Conservation (phyloP, 352 stramenopile species). For the Blastocystis sp. region DNA sequence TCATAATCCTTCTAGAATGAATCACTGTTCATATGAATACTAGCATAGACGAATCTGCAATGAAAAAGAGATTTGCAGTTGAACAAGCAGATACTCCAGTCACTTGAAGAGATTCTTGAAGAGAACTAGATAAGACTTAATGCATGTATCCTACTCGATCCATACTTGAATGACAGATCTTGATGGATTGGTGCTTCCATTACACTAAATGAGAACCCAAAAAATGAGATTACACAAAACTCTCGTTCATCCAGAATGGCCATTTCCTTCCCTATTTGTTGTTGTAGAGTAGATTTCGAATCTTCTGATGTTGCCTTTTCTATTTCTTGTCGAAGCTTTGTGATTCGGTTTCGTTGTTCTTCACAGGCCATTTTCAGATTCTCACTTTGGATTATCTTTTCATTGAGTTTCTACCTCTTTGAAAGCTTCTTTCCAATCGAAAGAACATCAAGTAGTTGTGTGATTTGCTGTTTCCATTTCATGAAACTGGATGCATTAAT, state of each 20-base stretch:
- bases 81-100: not conserved
- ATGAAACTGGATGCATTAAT: slow-evolving; percentile 14
- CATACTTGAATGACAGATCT: not conserved
- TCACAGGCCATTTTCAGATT: not conserved
- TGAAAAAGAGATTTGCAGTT: not conserved
- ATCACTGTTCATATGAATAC: not conserved
- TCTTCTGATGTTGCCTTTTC: not conserved
- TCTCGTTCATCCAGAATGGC: not conserved
- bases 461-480: slow-evolving; percentile 27
- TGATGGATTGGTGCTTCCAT: not conserved
- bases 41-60: slow-evolving; percentile 12
- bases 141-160: not conserved
- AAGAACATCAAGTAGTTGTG: not conserved
- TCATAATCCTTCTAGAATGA: not conserved
- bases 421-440: slow-evolving; percentile 4
- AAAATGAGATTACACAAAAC: not conserved
- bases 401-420: not conserved
- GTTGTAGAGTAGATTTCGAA: not conserved
- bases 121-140: not conserved
- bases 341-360: slow-evolving; percentile 1
- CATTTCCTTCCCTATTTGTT: not conserved
- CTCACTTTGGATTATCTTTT: not conserved
- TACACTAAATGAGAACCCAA: not conserved
- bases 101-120: slow-evolving; percentile 11
- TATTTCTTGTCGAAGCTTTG: not conserved